Base-by-base conservation (phyloP, 495 filamentous ascomycete genomes). In the Xylaria intraflava region DNA sequence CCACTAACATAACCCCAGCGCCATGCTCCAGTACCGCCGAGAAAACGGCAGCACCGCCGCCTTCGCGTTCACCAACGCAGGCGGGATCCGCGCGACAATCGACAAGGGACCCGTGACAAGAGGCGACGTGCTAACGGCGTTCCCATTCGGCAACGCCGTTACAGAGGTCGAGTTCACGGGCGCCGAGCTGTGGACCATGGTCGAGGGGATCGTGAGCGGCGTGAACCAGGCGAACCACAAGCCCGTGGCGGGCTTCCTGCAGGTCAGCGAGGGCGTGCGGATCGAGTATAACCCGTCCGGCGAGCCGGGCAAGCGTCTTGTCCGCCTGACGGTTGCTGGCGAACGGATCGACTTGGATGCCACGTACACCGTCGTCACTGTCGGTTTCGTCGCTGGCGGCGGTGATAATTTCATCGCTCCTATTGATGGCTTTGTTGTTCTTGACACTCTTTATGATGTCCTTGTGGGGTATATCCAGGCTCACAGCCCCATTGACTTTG, bases 141-240 rank as follows among this genome's bases (percentile, higher is more conserved):
- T 82, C 55, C 81, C 79, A 9, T 83, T 83, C 54, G 70, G 73
- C 45, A 83, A 82, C 59, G 66, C 77, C 16, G 68, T 82, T 3
- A 78, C 79, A 6, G 74, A 78, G 50, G 44, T 80, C 9, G 52
- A 42, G 0, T 62, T 78, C 26, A 61, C 68, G 0, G 80, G 78
- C 24, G 57, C 66, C 9, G 62, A 72, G 41, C 61, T 83, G 0
- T 78, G 77, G 77, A 64, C 68, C 4, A 64, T 69, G 23, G 62
- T 83, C 33, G 74, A 78, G 53, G 80, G 79, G 2, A 67, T 76
- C 46, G 64, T 78, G 10, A 62, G 66, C 16, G 50, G 55, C 4
- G 61, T 76, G n/a, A 78, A 73, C 56, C 64, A 73, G 36, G 68
- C 54, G 53, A 81, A 80, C 57, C 60, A 70, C 6, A 53, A 68